Conservation (phyloP, 495 filamentous ascomycete genomes). For the Penicillium atrosanguineum region DNA sequence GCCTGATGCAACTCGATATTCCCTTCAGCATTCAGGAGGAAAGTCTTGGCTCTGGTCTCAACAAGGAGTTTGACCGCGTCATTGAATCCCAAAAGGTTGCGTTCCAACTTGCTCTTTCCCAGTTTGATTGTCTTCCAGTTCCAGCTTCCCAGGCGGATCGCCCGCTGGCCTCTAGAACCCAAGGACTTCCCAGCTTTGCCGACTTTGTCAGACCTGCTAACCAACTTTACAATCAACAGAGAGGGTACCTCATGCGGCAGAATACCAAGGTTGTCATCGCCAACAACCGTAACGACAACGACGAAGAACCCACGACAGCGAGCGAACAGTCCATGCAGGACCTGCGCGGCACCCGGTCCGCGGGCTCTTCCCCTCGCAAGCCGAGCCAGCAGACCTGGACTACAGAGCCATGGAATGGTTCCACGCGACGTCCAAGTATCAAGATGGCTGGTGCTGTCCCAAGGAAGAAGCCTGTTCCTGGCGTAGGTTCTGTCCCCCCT, state of each 20-base stretch:
- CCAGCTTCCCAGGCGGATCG: slow-evolving; percentile 12
- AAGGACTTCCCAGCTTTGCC: not conserved
- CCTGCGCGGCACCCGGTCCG: slow-evolving; percentile 57
- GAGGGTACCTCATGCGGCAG: slow-evolving; percentile 97
- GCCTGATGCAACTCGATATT: slow-evolving; percentile 67
- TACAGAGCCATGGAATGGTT: slow-evolving; percentile 92
- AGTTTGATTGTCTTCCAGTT: slow-evolving; percentile 13
- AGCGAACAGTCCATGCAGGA: slow-evolving; percentile 52
- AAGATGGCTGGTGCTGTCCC: slow-evolving; percentile 57
- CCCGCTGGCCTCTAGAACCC: slow-evolving; percentile 1
- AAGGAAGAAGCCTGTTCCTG: slow-evolving; percentile 60
- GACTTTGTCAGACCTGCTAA: slow-evolving; percentile 51
- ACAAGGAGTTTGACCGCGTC: slow-evolving; percentile 90
- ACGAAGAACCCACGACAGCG: slow-evolving; percentile 40
- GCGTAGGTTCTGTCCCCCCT: slow-evolving; percentile 68
- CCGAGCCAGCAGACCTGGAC: slow-evolving; percentile 84
- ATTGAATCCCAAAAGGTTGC: slow-evolving; percentile 98
- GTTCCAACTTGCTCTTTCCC: slow-evolving; percentile 53
- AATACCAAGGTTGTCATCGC: slow-evolving; percentile 97
- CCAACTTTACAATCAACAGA: slow-evolving; percentile 60
- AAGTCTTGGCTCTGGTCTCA: slow-evolving; percentile 74
- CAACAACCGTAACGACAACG: slow-evolving; percentile 59
- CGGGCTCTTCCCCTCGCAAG: slow-evolving; percentile 72
- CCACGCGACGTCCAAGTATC: slow-evolving; percentile 65
- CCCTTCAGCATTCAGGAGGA: slow-evolving; percentile 50